Evolutionary conservation across 2,329 filamentous ascomycete species (phyloP), one percentile per base, ranked within the genome.

Genomic region (Camptophora hylomeconis): DNA sequence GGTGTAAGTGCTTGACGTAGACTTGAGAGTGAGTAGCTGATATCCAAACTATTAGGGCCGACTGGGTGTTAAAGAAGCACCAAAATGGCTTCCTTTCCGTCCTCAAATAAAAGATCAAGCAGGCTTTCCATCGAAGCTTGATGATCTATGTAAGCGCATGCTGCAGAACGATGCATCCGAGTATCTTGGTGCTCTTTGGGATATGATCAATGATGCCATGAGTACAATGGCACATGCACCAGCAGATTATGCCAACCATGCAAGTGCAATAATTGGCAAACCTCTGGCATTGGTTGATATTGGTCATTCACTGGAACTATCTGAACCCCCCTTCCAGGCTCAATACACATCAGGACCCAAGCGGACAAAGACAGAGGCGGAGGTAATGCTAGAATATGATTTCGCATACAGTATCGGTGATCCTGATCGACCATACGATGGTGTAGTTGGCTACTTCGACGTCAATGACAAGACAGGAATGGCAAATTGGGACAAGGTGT

Each of bases 331-430:
- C 6, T 13, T 34, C 17, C 16, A 16, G 8, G 32, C 33, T 28
- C 35, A 45, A 17, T 28, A 35, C 8, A 32, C 22, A 5, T n/a
- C 17, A 4, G 17, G 15, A 5, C 10, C 10, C 18, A 9, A 9
- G 7, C 16, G 20, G 3, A 26, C 5, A 5, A 26, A 24, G 5
- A 3, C 5, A 7, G 17, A 16, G 5, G 23, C 15, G 2, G 17
- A 16, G 6, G n/a, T n/a, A n/a, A n/a, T n/a, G n/a, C 27, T 37
- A 0, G 22, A n/a, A 4, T 60, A 60, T 36, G 11, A 40, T 1
- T 57, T 63, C 28, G 46, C 40, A 8, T 21, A 61, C 9, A 47
- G 52, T 17, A 34, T 63, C 0, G 58, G 59, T 2, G 50, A 61
- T 30, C 17, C 23, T 2, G 35, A 49, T 0, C 37, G 49, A 2